phyloP scores from a whole-genome alignment of 176 grass and related monocot species.

The Guadua angustifolia region DNA sequence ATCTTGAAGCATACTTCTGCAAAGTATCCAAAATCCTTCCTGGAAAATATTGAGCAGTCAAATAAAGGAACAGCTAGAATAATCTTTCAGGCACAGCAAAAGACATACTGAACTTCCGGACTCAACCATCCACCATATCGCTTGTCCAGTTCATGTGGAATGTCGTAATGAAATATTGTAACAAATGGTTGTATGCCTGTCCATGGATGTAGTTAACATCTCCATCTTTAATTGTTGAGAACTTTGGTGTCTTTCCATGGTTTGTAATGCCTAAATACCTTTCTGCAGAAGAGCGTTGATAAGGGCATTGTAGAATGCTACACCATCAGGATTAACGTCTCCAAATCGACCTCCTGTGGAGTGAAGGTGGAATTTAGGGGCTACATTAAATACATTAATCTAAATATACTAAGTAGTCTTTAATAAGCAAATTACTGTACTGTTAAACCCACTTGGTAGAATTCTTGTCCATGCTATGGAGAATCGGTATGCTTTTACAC shows the following conservation, averaged over 20 bases:
- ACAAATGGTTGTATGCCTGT: constrained; percentile 77
- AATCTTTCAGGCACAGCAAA: not conserved
- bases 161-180: constrained; percentile 68
- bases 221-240: no score
- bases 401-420: not conserved
- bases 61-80: not conserved
- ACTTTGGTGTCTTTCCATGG: no score
- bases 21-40: constrained; percentile 68
- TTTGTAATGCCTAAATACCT: constrained; percentile 36
- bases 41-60: constrained; percentile 24
- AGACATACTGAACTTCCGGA: constrained; percentile 55
- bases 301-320: constrained; percentile 59
- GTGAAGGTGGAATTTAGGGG: no score
- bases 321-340: constrained; percentile 50
- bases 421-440: not conserved
- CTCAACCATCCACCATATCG: constrained; percentile 71
- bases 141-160: constrained; percentile 67
- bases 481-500: constrained; percentile 64
- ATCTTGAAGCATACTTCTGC: constrained; percentile 63
- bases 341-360: constrained; percentile 53
- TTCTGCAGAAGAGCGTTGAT: constrained; percentile 50
- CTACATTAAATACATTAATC: no score
- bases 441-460: constrained; percentile 52
- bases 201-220: not conserved
- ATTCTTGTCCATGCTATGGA: constrained; percentile 70